phyloP scores from a whole-genome alignment of 352 stramenopile genomes.

The Phytophthora brassicae region DNA sequence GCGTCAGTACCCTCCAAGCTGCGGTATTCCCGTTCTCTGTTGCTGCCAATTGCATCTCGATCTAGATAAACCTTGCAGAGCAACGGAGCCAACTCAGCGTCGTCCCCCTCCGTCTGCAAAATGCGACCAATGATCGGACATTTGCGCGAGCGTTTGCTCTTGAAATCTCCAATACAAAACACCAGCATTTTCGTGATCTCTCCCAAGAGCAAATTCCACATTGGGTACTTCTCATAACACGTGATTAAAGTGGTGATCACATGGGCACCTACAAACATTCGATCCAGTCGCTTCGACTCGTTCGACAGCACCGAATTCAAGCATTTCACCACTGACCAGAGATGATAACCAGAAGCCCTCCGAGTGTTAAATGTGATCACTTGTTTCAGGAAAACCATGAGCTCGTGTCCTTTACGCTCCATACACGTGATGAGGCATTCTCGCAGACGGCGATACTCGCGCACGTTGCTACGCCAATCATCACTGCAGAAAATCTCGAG shows the following conservation, averaged over 20 bases:
- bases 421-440: conserved; percentile 83
- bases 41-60: conserved; percentile 24
- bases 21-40: conserved; percentile 37
- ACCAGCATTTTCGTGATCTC: conserved; percentile 87
- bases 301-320: conserved; percentile 73
- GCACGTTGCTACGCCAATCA: conserved; percentile 88
- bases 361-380: conserved; percentile 68
- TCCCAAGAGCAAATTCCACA: conserved; percentile 71
- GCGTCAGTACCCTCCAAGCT: conserved; percentile 63
- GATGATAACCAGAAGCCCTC: conserved; percentile 65
- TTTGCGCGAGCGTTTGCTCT: conserved; percentile 79
- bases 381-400: conserved; percentile 84
- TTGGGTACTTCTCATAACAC: conserved; percentile 84
- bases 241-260: conserved; percentile 69
- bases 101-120: conserved; percentile 48
- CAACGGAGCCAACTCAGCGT: conserved; percentile 60
- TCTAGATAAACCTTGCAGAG: conserved; percentile 64
- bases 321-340: conserved; percentile 78
- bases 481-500: conserved; percentile 89
- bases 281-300: conserved; percentile 81
- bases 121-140: conserved; percentile 81
- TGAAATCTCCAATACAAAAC: conserved; percentile 86
- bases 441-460: conserved; percentile 75
- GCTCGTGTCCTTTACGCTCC: conserved; percentile 76
- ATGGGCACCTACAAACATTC: conserved; percentile 80